Conservation (phyloP, 2,329 filamentous ascomycete genomes). For the Didymella glomerata region DNA sequence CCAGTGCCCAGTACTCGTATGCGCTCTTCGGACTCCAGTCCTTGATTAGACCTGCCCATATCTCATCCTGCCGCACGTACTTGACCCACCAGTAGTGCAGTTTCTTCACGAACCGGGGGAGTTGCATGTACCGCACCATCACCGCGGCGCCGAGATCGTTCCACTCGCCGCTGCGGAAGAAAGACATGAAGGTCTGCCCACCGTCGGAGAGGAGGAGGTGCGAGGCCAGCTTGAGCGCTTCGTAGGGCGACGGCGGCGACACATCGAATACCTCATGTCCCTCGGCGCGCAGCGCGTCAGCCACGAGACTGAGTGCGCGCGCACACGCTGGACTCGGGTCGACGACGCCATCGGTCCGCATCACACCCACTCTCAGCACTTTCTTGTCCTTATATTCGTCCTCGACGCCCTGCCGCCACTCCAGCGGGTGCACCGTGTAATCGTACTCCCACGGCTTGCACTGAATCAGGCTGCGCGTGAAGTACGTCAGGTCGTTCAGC, state of each 20-base stretch:
- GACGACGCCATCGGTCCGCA: slow-evolving; percentile 83
- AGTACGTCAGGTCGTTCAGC: slow-evolving; percentile 82
- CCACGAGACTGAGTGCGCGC: slow-evolving; percentile 76
- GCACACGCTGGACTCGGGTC: slow-evolving; percentile 85
- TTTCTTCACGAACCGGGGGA: slow-evolving; percentile 79
- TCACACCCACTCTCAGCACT: slow-evolving; percentile 75
- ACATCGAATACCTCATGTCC: slow-evolving; percentile 79
- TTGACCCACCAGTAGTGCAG: slow-evolving; percentile 91
- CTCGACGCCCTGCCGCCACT: slow-evolving; percentile 73
- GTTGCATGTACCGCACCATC: slow-evolving; percentile 75
- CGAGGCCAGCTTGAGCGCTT: slow-evolving; percentile 77
- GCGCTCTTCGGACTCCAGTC: slow-evolving; percentile 78
- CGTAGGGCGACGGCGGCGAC: slow-evolving; percentile 73
- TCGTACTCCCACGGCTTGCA: slow-evolving; percentile 93
- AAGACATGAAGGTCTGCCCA: slow-evolving; percentile 78
- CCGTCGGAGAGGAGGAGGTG: slow-evolving; percentile 87
- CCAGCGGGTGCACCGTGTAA: slow-evolving; percentile 82
- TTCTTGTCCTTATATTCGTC: slow-evolving; percentile 68
- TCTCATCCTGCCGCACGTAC: slow-evolving; percentile 76
- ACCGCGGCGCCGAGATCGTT: slow-evolving; percentile 80
- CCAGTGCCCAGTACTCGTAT: slow-evolving; percentile 83
- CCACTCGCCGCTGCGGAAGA: slow-evolving; percentile 79
- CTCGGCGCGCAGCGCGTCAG: slow-evolving; percentile 70
- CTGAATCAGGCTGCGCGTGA: slow-evolving; percentile 76
- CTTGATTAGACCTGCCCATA: slow-evolving; percentile 80